Conservation (phyloP, 129 eudicot species). For the Smallanthus sonchifolius region DNA sequence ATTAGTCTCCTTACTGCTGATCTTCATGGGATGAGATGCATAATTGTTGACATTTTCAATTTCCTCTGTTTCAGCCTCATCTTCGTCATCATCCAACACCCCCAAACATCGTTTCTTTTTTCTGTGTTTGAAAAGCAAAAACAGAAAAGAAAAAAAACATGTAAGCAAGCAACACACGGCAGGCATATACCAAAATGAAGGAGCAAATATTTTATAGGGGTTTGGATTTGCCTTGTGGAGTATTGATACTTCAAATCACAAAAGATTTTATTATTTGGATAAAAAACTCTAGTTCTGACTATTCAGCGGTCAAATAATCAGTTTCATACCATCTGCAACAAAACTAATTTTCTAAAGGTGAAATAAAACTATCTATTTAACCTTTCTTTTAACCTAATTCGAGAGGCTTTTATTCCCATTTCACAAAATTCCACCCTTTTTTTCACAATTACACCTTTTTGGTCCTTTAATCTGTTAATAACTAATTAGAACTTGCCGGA, state of each 20-base stretch:
- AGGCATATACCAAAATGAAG: slow-evolving; percentile 5
- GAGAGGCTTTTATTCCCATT: not conserved
- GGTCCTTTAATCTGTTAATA: not conserved
- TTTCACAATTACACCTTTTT: not conserved
- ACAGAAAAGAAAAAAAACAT: not conserved
- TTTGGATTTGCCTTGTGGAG: not conserved
- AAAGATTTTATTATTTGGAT: not conserved
- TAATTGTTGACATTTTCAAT: slow-evolving; percentile 20
- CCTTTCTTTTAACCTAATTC: not conserved
- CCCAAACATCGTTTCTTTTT: slow-evolving; percentile 46
- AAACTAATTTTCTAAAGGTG: not conserved
- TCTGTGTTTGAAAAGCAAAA: slow-evolving; percentile 28
- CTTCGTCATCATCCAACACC: slow-evolving; percentile 29
- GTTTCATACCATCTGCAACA: not conserved
- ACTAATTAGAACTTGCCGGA: not conserved
- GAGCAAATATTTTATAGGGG: not conserved
- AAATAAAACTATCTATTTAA: not conserved
- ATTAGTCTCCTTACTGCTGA: slow-evolving; percentile 18
- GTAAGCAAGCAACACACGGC: slow-evolving; percentile 12
- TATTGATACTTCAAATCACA: not conserved
- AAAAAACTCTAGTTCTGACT: not conserved
- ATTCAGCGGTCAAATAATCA: not conserved
- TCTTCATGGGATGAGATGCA: slow-evolving; percentile 20
- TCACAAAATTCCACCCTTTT: not conserved
- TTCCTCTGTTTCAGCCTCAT: slow-evolving; percentile 30